Conservation (phyloP, 116 monocot genomes). For the Papilionanthe hybrid region DNA sequence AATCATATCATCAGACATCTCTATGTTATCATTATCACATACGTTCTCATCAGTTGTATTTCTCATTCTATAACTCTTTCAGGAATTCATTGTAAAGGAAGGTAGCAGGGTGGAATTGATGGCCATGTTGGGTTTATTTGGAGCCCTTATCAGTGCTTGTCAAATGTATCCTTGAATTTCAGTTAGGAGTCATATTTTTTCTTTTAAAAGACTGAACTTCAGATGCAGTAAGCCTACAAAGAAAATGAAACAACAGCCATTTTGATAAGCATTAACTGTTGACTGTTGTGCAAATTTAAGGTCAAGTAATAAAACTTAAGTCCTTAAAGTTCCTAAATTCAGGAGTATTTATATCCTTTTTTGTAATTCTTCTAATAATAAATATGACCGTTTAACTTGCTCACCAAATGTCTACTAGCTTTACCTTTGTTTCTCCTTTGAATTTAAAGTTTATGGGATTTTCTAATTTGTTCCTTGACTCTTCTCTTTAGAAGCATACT, state of each 20-base stretch:
- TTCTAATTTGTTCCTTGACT: constrained; percentile 32
- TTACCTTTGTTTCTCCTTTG: not conserved
- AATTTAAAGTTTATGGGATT: not conserved
- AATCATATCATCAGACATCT: not conserved
- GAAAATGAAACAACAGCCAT: not conserved
- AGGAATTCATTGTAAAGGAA: constrained; percentile 90
- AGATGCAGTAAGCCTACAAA: not conserved
- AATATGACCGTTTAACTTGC: not conserved
- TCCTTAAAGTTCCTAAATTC: not conserved
- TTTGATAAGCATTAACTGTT: not conserved
- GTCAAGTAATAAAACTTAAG: not conserved
- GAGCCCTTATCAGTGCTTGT: constrained; percentile 71
- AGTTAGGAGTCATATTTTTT: not conserved
- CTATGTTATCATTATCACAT: not conserved
- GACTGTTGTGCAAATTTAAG: not conserved
- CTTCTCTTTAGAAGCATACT: constrained; percentile 61
- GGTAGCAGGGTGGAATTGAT: constrained; percentile 75
- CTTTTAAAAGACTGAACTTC: not conserved
- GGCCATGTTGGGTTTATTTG: constrained; percentile 90
- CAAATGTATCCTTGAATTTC: constrained; percentile 87
- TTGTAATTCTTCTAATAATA: not conserved
- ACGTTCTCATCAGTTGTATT: not conserved
- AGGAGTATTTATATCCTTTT: not conserved
- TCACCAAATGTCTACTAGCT: not conserved
- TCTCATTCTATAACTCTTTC: constrained; percentile 3